Percentiles rank a stretch among this genome's conserved stretches.
phyloP scores from a whole-genome alignment of 1,284 basidiomycete genomes.

The Ustilago curta region DNA sequence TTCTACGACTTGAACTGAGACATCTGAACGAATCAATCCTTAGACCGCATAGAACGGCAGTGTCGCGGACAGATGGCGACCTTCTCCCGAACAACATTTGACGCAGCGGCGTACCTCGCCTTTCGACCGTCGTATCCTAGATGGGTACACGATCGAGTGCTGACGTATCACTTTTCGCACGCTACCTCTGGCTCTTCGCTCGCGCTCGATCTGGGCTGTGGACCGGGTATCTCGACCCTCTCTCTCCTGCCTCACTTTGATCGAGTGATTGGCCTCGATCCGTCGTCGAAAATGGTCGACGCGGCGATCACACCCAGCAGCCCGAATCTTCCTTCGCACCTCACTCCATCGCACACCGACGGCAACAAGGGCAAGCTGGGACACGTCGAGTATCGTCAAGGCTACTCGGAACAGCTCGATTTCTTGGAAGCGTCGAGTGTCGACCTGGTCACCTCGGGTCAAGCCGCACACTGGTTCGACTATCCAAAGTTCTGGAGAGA shows the following conservation, averaged over 20 bases:
- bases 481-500: slow-evolving; percentile 80
- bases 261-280: slow-evolving; percentile 79
- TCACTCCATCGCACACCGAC: slow-evolving; percentile 24
- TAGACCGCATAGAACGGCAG: not conserved
- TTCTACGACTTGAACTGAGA: no score
- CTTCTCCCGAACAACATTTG: slow-evolving; percentile 49
- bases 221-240: slow-evolving; percentile 78
- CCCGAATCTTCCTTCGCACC: slow-evolving; percentile 9
- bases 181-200: slow-evolving; percentile 5
- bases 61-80: slow-evolving; percentile 39
- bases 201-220: slow-evolving; percentile 81
- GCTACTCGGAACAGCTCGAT: slow-evolving; percentile 74
- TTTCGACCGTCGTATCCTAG: slow-evolving; percentile 51
- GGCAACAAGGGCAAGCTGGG: slow-evolving; percentile 68
- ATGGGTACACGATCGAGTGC: slow-evolving; percentile 49
- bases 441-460: slow-evolving; percentile 82
- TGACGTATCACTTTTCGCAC: slow-evolving; percentile 35
- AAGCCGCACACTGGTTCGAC: slow-evolving; percentile 89
- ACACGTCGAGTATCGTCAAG: slow-evolving; percentile 72
- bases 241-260: slow-evolving; percentile 75
- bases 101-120: slow-evolving; percentile 53
- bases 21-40: no score
- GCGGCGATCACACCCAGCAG: slow-evolving; percentile 73
- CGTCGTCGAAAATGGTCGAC: slow-evolving; percentile 79
- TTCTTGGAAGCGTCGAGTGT: slow-evolving; percentile 75